Conservation (phyloP, 2,329 filamentous ascomycete species). For the Tricladium varicosporioides region DNA sequence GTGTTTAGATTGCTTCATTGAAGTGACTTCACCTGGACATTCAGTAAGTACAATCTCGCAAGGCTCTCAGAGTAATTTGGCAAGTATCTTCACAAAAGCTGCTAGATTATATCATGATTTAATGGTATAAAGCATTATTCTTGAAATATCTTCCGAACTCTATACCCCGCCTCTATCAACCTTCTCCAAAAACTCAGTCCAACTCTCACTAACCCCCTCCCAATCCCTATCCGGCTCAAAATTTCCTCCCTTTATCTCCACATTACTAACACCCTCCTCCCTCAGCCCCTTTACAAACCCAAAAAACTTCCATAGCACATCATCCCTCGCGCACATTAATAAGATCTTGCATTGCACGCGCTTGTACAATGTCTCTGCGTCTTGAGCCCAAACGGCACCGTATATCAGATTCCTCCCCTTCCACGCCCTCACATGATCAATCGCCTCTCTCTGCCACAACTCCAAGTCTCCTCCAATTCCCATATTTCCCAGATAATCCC, state of each 20-base stretch:
- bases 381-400: constrained; percentile 6
- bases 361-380: neutral
- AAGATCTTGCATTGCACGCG: neutral
- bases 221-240: constrained; percentile 1
- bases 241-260: constrained; percentile 5
- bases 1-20: too few species aligned
- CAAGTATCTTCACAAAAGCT: too few species aligned
- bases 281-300: constrained; percentile 1
- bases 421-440: constrained; percentile 12
- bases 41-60: too few species aligned
- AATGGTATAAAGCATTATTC: too few species aligned
- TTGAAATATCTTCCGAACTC: too few species aligned
- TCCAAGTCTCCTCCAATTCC: neutral
- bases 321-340: constrained; percentile 10
- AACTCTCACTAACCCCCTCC: constrained; percentile 1
- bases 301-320: constrained; percentile 10
- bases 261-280: constrained; percentile 1
- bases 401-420: constrained; percentile 8
- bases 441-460: constrained; percentile 5
- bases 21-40: too few species aligned
- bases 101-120: too few species aligned
- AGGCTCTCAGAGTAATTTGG: too few species aligned
- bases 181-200: constrained; percentile 1
- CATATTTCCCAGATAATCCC: constrained; percentile 9
- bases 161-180: neutral